Evolutionary conservation across 2,329 filamentous ascomycete genomes (phyloP), one percentile per base, ranked within the genome.

Genomic region (Trichoderma semiorbis): DNA sequence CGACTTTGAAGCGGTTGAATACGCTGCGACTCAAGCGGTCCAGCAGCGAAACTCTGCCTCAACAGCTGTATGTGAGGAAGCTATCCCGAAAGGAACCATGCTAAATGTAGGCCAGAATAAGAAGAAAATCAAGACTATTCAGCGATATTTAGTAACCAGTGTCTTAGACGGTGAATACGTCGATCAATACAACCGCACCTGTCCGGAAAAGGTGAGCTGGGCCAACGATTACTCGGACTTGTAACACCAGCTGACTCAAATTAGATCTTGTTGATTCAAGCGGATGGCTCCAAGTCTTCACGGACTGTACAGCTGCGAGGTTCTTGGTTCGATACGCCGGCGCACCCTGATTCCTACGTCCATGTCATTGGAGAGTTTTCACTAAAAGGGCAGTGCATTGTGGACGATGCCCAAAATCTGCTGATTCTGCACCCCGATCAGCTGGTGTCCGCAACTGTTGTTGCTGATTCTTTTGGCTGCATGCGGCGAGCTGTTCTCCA

Each of bases 381-480:
- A 72, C 75, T 82, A 1, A 86, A 84, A 18, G 93, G 93, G 2
- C 89, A 91, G 79, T 97, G 95, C 79, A 83, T 97, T 61, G 87
- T 98, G 74, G 92, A 97, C 78, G 94, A 98, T 79, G 85, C 88
- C 3, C 87, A 91, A 64, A 94, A 95, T 76, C 92, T 98, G 80
- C 84, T 99, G 65, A 94, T 99, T 71, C 83, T 99, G 16, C 95
- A 99, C 78, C 96, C 96, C 0, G 96, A 99, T 78, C 95, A 98
- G 81, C 88, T 99, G 39, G 92, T 99, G 68, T 98, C 96, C 3
- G 92, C 96, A 3, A 98, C 96, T 0, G 94, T 97, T 6, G 92
- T 99, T 57, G 95, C 94, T n/a, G 96, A 99, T 81, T 97, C 96
- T 0, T 97, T 98, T 79, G 91, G 91, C 28, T 99, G 96, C 79